Evolutionary conservation across 139 green algal species (phyloP), one percentile per base, ranked within the genome.

Genomic region (Parachlorella kessleri): DNA sequence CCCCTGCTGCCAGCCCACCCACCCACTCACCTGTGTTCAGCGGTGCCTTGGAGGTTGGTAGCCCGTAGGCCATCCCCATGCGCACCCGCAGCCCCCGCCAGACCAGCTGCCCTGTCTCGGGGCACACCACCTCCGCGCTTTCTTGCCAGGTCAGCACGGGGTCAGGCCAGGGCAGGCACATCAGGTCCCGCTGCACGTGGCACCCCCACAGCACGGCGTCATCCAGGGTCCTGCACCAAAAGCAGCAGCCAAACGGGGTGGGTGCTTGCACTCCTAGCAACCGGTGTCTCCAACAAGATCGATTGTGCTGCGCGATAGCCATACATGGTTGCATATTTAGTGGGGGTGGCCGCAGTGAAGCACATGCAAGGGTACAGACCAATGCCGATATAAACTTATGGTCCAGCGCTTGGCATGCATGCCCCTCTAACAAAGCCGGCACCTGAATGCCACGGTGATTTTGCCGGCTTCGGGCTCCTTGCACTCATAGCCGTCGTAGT

Each of bases 391-490:
- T n/a, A n/a, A n/a, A n/a, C n/a, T n/a, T n/a, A n/a, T n/a, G n/a
- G n/a, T n/a, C n/a, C n/a, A n/a, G n/a, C n/a, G n/a, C n/a, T n/a
- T n/a, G n/a, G n/a, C n/a, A n/a, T n/a, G n/a, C n/a, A n/a, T n/a
- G n/a, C n/a, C n/a, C n/a, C n/a, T n/a, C n/a, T n/a, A n/a, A n/a
- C n/a, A n/a, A n/a, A 14, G 48, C 48, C 14, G 48, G 48, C 70
- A 90, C 79, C 80, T 80, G 81, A 95, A 95, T 10, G 82, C 89
- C 6, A 95, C 64, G 5, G 87, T 95, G 80, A 95, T 90, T 77
- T 94, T 94, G 41, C 91, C 92, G 6, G 90, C 80, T 75, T 95
- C 90, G 4, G 90, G 90, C 87, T 96, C 92, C 81, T 97, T 96
- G 90, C 93, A 96, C 83, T 97, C 92, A 72, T 96, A 96, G 42